Percentiles rank a stretch among this genome's conserved stretches.
phyloP scores from a whole-genome alignment of 257 asterid genomes.

The Solanum piurae region DNA sequence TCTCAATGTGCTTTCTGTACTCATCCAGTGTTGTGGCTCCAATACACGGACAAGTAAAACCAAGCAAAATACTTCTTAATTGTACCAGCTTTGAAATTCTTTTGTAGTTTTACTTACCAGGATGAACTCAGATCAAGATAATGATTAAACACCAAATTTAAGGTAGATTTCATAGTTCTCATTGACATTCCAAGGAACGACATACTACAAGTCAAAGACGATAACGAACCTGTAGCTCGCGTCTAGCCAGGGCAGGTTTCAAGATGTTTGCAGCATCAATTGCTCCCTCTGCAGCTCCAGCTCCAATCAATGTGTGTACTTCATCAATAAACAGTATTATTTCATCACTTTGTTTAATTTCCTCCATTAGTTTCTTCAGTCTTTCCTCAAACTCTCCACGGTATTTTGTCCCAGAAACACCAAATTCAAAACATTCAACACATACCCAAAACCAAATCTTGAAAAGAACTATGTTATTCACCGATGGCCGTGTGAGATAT shows the following conservation, averaged over 20 bases:
- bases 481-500: no score
- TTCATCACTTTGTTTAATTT: constrained; percentile 17
- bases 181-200: not conserved
- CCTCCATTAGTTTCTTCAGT: constrained; percentile 21
- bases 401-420: constrained; percentile 14
- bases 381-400: constrained; percentile 37
- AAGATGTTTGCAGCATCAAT: constrained; percentile 34
- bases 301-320: constrained; percentile 32
- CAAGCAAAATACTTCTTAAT: not conserved
- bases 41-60: constrained; percentile 26
- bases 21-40: constrained; percentile 59
- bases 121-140: not conserved
- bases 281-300: constrained; percentile 27
- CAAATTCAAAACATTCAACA: not conserved
- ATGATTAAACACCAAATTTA: not conserved
- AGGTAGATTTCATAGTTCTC: not conserved
- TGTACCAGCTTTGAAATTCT: not conserved
- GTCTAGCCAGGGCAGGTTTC: constrained; percentile 32
- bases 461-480: not conserved
- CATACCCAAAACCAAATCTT: not conserved
- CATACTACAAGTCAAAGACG: not conserved
- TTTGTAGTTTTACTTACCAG: not conserved
- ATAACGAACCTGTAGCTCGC: constrained; percentile 22
- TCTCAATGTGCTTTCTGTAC: constrained; percentile 40
- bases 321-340: constrained; percentile 33